A percentile compares a stretch with the other conserved stretches of the same genome.
These are phyloP conservation scores for Chrysosporium keratinophilum DNA, from an alignment of 2,329 filamentous ascomycete genomes.

Conservation along the genomic window DNA sequence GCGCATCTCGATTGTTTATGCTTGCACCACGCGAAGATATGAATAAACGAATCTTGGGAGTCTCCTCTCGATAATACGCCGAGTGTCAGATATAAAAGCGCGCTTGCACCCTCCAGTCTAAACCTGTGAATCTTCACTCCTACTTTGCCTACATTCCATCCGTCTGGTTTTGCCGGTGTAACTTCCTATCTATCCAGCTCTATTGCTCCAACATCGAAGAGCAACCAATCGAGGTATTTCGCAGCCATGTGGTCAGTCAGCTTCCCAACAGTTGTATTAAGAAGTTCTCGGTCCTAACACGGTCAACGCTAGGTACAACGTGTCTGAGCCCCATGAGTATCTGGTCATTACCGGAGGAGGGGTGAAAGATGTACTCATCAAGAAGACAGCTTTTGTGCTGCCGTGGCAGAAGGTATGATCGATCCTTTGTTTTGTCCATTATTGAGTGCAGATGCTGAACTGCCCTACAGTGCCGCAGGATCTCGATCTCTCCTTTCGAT, in stretches of 20 bases:
- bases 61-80: background rate
- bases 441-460: background rate
- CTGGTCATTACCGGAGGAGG: slow-evolving; percentile 76
- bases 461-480: slow-evolving; percentile 24
- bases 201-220: too few relatives aligned
- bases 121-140: background rate
- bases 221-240: background rate
- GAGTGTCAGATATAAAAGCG: background rate
- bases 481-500: slow-evolving; percentile 49
- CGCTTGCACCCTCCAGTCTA: background rate
- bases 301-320: slow-evolving; percentile 51
- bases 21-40: background rate
- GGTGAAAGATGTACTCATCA: slow-evolving; percentile 63
- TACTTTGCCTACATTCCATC: background rate
- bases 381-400: slow-evolving; percentile 63
- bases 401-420: slow-evolving; percentile 55
- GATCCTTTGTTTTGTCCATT: background rate
- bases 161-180: background rate
- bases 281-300: background rate
- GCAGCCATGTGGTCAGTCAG: slow-evolving; percentile 18
- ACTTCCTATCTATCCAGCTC: background rate
- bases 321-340: slow-evolving; percentile 70
- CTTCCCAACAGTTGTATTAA: background rate
- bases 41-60: too few relatives aligned
- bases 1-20: background rate